Base-by-base conservation (phyloP, 371 early-diverging fungal species). In the Syncephalastrum racemosum region DNA sequence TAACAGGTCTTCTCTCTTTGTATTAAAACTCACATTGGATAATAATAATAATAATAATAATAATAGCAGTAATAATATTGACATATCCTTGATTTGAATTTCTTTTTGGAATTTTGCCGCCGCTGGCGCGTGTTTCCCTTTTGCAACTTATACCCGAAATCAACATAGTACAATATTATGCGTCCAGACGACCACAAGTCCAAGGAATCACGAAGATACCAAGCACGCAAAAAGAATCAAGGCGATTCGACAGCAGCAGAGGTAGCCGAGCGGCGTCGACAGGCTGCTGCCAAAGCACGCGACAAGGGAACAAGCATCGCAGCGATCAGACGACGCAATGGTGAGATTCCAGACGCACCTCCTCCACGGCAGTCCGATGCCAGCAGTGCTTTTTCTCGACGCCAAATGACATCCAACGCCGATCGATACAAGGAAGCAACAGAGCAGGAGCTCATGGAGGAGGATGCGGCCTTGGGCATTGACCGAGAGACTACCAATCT, bases 121-220 rank as follows among this genome's bases (percentile, higher is more conserved):
- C 8, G n/a, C 12, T 7, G 6, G 36, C 27, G 27, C 10, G 3
- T 12, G 36, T 31, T 31, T 31, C 7, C 27, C 7, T 7, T 27
- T 27, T 27, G 4, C 27, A 4, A 27, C 27, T 27, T 31, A 31
- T 31, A 31, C 36, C 10, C 36, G n/a, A 31, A 31, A 31, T 31
- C 6, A 2, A 25, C 5, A 25, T 25, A 25, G 8, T 2, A 20
- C 16, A 45, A n/a, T 45, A 48, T 47, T 24, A 79, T 79, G 79
- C 65, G 79, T 56, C 79, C 79, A 3, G 79, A 79, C 59, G 67
- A 71, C 31, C 72, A 79, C 36, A 79, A 79, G 58, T 56, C 71
- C 20, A 75, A 70, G 50, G 68, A 72, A 24, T 75, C 79, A 8
- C 75, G 74, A 27, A 54, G 61, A 57, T 79, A 79, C 27, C 79